Evolutionary conservation across 2,329 filamentous ascomycete species (phyloP).

Genomic region (Sporothrix pallida): DNA sequence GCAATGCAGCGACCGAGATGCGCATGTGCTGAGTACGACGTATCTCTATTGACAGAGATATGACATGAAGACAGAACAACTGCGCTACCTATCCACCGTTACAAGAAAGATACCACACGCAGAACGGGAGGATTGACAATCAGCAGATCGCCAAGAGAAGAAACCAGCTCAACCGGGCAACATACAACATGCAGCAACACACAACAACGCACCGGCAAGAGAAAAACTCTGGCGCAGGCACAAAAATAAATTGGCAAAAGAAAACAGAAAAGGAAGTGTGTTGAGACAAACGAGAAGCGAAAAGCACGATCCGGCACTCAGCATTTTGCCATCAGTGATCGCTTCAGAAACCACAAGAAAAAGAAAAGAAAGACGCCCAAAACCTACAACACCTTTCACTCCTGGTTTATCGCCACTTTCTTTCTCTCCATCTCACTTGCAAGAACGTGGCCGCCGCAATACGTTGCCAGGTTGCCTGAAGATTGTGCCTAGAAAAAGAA

Average conservation of each 20-base stretch:
- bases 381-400: background rate
- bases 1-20: slow-evolving; percentile 2
- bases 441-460: too few relatives aligned
- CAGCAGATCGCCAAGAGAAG: slow-evolving; percentile 14
- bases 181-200: background rate
- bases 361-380: background rate
- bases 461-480: background rate
- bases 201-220: background rate
- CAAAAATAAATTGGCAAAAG: background rate
- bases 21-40: background rate
- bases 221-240: background rate
- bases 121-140: slow-evolving; percentile 9
- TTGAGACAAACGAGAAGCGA: slow-evolving; percentile 12
- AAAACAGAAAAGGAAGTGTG: background rate
- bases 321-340: background rate
- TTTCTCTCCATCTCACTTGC: too few relatives aligned
- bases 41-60: slow-evolving; percentile 16
- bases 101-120: background rate
- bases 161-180: background rate
- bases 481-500: background rate
- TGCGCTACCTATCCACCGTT: too few relatives aligned
- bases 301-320: slow-evolving; percentile 9
- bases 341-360: background rate
- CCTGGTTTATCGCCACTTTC: background rate
- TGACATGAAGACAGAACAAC: background rate